Base-by-base conservation (phyloP, 768 basidiomycete genomes). In the Suillus sp. region DNA sequence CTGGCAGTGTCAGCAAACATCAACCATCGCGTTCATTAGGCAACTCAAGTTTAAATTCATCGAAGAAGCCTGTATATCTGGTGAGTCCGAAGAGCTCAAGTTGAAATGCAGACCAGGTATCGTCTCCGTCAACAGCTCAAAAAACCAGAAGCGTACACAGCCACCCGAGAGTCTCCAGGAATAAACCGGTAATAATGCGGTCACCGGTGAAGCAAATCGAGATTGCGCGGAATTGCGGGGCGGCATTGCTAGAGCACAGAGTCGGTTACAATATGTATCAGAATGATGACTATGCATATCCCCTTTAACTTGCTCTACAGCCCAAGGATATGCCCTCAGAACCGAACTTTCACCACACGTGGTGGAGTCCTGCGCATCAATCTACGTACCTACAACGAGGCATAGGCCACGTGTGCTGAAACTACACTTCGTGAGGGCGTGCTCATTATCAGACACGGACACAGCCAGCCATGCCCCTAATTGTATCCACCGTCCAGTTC, bases 271-370 rank as follows among this genome's bases (percentile, higher is more conserved):
- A 85, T 86, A 51, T 54, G 81, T 76, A 43, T 30, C 10, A 4
- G 18, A 59, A 14, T 62, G n/a, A 18, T 30, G 42, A 7, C 30
- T 42, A 32, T 18, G 20, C n/a, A 13, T 5, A 22, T 47, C 37
- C 30, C 18, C 18, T 32, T 53, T 62, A 64, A 47, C 64, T 45
- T 66, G 20, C 32, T n/a, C 58, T 56, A 14, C 59, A 84, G 81
- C 79, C 61, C 75, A 79, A 53, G 89, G 88, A 14, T 85, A 81
- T 60, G 86, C 84, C 4, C 69, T 91, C 37, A 80, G 81, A 60
- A 83, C 90, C 38, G 76, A 79, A 25, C 77, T 88, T 30, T 81
- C 85, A 1, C 68, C 78, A 0, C 82, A 86, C 66, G 72, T 81
- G n/a, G 77, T 75, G 37, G 79, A 80, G 8, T 79, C 84, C 22